phyloP scores from a whole-genome alignment of 345 rosid genomes.

The Pelargonium nanum region DNA sequence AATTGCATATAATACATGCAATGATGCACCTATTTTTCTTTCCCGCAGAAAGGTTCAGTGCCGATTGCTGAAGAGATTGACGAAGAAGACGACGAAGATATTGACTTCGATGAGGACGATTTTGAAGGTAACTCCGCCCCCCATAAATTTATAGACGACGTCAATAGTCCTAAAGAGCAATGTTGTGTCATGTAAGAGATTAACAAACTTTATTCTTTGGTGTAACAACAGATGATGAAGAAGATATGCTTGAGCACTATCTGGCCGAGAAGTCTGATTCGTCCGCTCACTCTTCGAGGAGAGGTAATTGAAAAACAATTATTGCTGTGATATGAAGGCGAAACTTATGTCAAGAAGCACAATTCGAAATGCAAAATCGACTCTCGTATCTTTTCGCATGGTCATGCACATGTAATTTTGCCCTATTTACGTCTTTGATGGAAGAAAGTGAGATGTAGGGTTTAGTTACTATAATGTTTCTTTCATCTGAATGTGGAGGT shows the following conservation, averaged over 20 bases:
- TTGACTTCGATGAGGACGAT: slow-evolving; percentile 84
- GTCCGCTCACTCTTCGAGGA: slow-evolving; percentile 42
- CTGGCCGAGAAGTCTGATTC: slow-evolving; percentile 79
- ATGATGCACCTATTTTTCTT: background rate
- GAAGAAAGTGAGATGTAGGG: too few species aligned
- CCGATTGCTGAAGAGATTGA: slow-evolving; percentile 43
- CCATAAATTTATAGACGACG: background rate
- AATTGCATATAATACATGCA: background rate
- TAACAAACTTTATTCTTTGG: background rate
- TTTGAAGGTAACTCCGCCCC: slow-evolving; percentile 53
- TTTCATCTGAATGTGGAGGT: too few species aligned
- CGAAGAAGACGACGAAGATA: slow-evolving; percentile 76
- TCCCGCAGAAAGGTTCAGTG: slow-evolving; percentile 67
- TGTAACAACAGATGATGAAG: slow-evolving; percentile 61
- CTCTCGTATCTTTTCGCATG: too few species aligned
- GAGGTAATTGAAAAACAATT: slow-evolving; percentile 19
- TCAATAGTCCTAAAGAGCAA: too few species aligned
- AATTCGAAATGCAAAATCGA: background rate
- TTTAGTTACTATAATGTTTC: too few species aligned
- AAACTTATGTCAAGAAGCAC: background rate
- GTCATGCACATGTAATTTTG: background rate
- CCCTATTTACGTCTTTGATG: background rate
- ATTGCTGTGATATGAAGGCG: background rate
- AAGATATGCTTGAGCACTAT: slow-evolving; percentile 91
- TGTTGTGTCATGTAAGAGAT: too few species aligned